Evolutionary conservation across 768 basidiomycete species (phyloP).

Genomic region (Russula olivacea): DNA sequence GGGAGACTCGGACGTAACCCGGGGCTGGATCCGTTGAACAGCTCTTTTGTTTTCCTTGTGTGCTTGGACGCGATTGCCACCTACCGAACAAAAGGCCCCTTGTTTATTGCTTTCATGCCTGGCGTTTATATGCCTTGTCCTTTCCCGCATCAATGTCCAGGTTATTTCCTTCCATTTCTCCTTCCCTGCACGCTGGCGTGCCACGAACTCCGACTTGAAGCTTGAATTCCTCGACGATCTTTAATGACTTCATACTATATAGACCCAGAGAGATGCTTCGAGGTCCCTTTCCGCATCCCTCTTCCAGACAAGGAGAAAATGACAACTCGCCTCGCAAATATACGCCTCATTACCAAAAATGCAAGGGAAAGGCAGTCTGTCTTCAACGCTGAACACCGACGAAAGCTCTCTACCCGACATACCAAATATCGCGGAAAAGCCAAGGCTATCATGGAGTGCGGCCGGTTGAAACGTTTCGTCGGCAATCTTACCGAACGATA

Average conservation of each 20-base stretch:
- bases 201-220: constrained; percentile 17
- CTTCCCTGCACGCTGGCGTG: constrained; percentile 17
- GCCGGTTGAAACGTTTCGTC: constrained; percentile 2
- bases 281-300: constrained; percentile 17
- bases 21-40: background rate
- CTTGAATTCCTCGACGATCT: background rate
- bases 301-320: constrained; percentile 11
- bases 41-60: background rate
- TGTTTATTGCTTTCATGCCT: background rate
- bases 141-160: background rate
- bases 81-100: constrained; percentile 11
- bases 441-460: constrained; percentile 7
- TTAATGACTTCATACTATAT: constrained; percentile 19
- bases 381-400: constrained; percentile 11
- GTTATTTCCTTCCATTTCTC: constrained; percentile 9
- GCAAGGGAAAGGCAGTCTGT: constrained; percentile 20
- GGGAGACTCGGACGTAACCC: background rate
- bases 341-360: constrained; percentile 6
- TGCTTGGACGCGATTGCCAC: background rate
- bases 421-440: constrained; percentile 16
- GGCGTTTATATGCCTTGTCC: constrained; percentile 1
- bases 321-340: constrained; percentile 15
- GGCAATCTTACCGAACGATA: constrained; percentile 13
- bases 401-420: background rate
- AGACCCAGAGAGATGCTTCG: constrained; percentile 19